Base-by-base conservation (phyloP, 1,139 yeast species). In the Candida freyschussii region DNA sequence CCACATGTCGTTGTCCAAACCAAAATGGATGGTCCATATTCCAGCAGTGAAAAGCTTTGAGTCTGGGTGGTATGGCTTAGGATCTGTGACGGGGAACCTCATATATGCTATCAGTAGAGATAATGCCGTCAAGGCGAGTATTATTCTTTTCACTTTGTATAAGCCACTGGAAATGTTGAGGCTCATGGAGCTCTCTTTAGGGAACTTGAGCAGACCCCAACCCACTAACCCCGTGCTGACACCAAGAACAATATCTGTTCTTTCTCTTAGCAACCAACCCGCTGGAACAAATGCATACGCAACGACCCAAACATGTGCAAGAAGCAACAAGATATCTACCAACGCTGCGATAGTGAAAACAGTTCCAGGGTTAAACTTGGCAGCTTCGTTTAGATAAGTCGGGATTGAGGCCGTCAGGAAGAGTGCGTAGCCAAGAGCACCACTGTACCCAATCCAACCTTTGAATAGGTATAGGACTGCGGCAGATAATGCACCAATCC, bases 211-310 rank as follows among this genome's bases (percentile, higher is more conserved):
- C 11, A 60, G 40, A 11, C 72, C 69, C 9, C 56, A 26, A 2
- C 66, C 62, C 29, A 78, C 55, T 20, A 66, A 49, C 1, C 63
- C 50, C 28, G 81, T 75, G 38, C 82, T 71, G 5, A 64, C 46
- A 6, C 69, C 68, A 30, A 86, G 58, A 4, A 91, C 74, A 26
- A 83, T 57, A 57, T 87, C 95, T 5, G 91, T 78, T 55, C 96
- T 74, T 60, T 91, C 98, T 53, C 98, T 75, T 37, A 91, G 66
- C 17, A 83, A 46, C 53, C 80, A 80, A 5, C 98, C 98, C 42
- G 85, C 91, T 12, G 98, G 98, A 32, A 91, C 98, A 62, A 91
- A 91, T 0, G 98, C 98, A 57, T 91, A 91, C 0, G 98, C 98
- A 25, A 91, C 98, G 33, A 83, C 78, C 97, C 97, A 91, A 31